A percentile compares a stretch with the other conserved stretches of the same genome.
These are phyloP conservation scores for Clavariopsis aquatica DNA, from an alignment of 495 filamentous ascomycete species.

Conservation along the genomic window DNA sequence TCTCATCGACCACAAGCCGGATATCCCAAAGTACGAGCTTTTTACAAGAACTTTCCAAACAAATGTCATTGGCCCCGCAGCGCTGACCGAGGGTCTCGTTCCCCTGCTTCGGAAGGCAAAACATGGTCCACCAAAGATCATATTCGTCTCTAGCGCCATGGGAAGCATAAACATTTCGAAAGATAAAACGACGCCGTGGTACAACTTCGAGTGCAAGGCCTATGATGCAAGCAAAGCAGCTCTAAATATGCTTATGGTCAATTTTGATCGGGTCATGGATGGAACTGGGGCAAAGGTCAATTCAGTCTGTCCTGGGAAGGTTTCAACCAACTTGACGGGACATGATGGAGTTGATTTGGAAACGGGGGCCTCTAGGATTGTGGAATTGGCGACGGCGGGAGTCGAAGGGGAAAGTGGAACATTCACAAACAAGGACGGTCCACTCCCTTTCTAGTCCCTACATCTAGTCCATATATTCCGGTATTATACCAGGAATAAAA, in stretches of 20 bases:
- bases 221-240: slow-evolving; percentile 30
- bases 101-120: slow-evolving; percentile 24
- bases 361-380: slow-evolving; percentile 16
- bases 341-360: neutral
- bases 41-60: slow-evolving; percentile 16
- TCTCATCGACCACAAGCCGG: slow-evolving; percentile 4
- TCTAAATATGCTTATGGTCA: slow-evolving; percentile 20
- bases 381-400: slow-evolving; percentile 6
- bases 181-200: slow-evolving; percentile 8
- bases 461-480: too few relatives aligned
- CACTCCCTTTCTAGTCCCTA: slow-evolving; percentile 10
- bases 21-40: slow-evolving; percentile 7
- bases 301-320: slow-evolving; percentile 19
- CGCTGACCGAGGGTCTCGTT: slow-evolving; percentile 22
- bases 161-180: slow-evolving; percentile 1
- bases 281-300: slow-evolving; percentile 12
- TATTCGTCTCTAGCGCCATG: slow-evolving; percentile 20
- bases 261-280: slow-evolving; percentile 8
- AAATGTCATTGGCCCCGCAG: slow-evolving; percentile 26
- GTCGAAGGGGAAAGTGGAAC: slow-evolving; percentile 6
- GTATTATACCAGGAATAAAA: too few relatives aligned
- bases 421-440: slow-evolving; percentile 14
- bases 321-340: slow-evolving; percentile 12
- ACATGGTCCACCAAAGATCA: neutral
- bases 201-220: slow-evolving; percentile 18